Evolutionary conservation across 1,284 basidiomycete genomes (phyloP).

Genomic region (Polyporus tsugae): DNA sequence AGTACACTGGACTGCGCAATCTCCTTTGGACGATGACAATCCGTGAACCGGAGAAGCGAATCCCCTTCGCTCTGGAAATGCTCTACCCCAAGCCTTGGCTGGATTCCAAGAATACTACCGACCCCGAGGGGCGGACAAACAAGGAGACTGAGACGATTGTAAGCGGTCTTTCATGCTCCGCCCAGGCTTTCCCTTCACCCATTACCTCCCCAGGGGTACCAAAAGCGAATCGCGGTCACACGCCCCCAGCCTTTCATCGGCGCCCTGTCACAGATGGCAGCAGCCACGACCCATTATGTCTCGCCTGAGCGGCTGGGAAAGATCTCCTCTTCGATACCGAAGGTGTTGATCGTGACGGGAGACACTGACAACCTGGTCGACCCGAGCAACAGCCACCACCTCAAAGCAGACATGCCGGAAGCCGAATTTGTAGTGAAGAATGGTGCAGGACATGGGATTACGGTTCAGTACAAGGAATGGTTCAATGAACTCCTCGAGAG

Average conservation of each 20-base stretch:
- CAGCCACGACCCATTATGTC: constrained; percentile 77
- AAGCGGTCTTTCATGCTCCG: constrained; percentile 21
- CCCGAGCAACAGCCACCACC: constrained; percentile 60
- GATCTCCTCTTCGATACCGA: constrained; percentile 66
- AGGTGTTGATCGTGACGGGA: constrained; percentile 77
- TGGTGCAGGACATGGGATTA: constrained; percentile 74
- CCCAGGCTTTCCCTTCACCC: neutral
- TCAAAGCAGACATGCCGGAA: constrained; percentile 72
- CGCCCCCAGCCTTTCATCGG: constrained; percentile 71
- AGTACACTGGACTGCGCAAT: constrained; percentile 22
- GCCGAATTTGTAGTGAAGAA: constrained; percentile 75
- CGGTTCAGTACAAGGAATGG: constrained; percentile 57
- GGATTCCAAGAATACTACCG: constrained; percentile 56
- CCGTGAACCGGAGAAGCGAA: constrained; percentile 57
- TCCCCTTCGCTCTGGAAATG: constrained; percentile 65
- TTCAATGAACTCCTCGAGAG: constrained; percentile 70
- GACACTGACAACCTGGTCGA: constrained; percentile 77
- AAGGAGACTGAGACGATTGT: constrained; percentile 64
- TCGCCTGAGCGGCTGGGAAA: constrained; percentile 57
- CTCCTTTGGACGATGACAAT: constrained; percentile 52
- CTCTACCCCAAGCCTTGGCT: constrained; percentile 71
- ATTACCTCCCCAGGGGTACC: constrained; percentile 50
- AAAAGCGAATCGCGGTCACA: constrained; percentile 61
- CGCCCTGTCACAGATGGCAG: constrained; percentile 78
- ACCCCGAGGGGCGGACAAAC: constrained; percentile 68